Evolutionary conservation across 345 rosid species (phyloP).

Genomic region (Jatropha curcas): DNA sequence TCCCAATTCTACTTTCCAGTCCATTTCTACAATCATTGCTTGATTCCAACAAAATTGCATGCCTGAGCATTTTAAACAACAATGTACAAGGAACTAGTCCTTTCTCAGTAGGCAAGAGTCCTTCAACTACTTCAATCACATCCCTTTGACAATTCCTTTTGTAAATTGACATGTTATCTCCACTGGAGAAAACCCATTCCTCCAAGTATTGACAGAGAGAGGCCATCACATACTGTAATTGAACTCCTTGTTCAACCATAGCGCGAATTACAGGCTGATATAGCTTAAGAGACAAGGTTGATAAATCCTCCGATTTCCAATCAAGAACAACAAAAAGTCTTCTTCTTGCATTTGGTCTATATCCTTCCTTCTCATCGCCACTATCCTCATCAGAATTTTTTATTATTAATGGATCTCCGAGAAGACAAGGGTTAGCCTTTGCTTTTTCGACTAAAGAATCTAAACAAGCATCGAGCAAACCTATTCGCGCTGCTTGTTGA

Average conservation of each 20-base stretch:
- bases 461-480: conserved; percentile 59
- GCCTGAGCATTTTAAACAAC: conserved; percentile 55
- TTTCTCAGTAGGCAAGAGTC: conserved; percentile 53
- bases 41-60: conserved; percentile 50
- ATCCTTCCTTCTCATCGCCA: conserved; percentile 30
- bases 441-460: conserved; percentile 58
- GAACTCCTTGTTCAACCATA: conserved; percentile 42
- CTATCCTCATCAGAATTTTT: conserved; percentile 15
- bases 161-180: conserved; percentile 32
- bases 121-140: conserved; percentile 64
- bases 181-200: conserved; percentile 44
- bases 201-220: conserved; percentile 59
- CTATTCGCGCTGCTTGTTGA: conserved; percentile 41
- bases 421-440: conserved; percentile 54
- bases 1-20: conserved; percentile 69
- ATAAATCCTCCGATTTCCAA: conserved; percentile 60
- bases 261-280: conserved; percentile 45
- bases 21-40: conserved; percentile 59
- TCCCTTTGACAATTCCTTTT: conserved; percentile 44
- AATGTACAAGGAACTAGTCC: conserved; percentile 56
- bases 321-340: conserved; percentile 56
- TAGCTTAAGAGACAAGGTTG: conserved; percentile 52
- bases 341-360: conserved; percentile 66
- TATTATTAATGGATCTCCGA: conserved; percentile 53
- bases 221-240: conserved; percentile 41